Evolutionary conservation across 2,329 filamentous ascomycete species (phyloP), one percentile per base, ranked within the genome.

Genomic region (Purpureocillium lavendulum): DNA sequence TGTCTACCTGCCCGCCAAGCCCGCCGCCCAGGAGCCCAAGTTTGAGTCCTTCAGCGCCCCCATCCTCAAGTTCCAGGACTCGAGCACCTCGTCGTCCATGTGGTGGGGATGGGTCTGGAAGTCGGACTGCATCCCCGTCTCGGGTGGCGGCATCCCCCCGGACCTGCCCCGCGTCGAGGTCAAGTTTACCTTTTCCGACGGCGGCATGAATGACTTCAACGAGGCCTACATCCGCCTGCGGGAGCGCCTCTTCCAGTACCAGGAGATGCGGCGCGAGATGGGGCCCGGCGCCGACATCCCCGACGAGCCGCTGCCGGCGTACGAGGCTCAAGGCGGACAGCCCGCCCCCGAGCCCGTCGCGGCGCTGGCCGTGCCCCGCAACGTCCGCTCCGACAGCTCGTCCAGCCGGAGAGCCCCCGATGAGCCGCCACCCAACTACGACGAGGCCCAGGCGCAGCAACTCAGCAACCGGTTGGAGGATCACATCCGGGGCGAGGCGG

Each of bases 51-150:
- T 97, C 63, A 87, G 87, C 32, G 81, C 84, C 0, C 89, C 89
- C 31, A 84, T 96, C 44, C 75, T 95, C 47, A 89, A 90, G 57
- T 76, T 94, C 33, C 78, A 86, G 61, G 90, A 97, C 61, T 84
- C 84, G 7, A 86, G 85, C 54, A 84, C 94, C 44, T 62, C 59
- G 9, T 80, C 82, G 26, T 86, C 89, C 3, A 89, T 90, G 28
- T 94, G 89, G 71, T 94, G 95, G 60, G 89, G 90, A 15, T 96
- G 94, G 70, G 83, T 85, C 48, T 97, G 89, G 89, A 80, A 80
- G 40, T 84, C 84, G 17, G 67, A 82, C 33, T 79, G 94, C 42
- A 82, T 84, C 51, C 87, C 90, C 2, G 86, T 94, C 17, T 67
- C 82, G 1, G 85, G 85, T 29, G 92, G 92, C 30, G 86, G 87